These are phyloP conservation scores for Pseudonitzschia multiseries DNA, from an alignment of 108 stramenopile species.

Conservation along the genomic window DNA sequence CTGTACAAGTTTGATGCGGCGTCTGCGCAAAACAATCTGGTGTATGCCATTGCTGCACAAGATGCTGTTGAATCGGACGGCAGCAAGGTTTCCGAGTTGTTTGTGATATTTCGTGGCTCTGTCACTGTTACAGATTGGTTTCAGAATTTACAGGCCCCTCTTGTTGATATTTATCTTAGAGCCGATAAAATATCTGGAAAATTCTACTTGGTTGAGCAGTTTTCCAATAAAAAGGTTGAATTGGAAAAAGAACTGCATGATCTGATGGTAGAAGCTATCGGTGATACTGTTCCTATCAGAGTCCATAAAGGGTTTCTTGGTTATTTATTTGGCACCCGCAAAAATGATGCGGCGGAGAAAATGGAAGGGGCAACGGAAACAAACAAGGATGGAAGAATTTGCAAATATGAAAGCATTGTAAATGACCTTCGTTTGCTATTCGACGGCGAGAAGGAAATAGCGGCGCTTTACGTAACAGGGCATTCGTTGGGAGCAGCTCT, in stretches of 20 bases:
- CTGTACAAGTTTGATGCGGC: not conserved
- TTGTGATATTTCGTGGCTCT: slow-evolving; percentile 59
- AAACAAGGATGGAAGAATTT: not conserved
- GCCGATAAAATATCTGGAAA: slow-evolving; percentile 20
- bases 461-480: slow-evolving; percentile 64
- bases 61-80: slow-evolving; percentile 39
- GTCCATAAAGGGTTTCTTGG: slow-evolving; percentile 68
- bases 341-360: not conserved
- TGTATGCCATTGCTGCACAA: slow-evolving; percentile 64
- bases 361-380: not conserved
- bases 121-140: slow-evolving; percentile 62
- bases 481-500: slow-evolving; percentile 81
- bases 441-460: not conserved
- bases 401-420: not conserved
- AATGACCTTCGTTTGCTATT: not conserved
- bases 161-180: not conserved
- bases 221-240: slow-evolving; percentile 14
- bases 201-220: slow-evolving; percentile 26
- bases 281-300: slow-evolving; percentile 38
- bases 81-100: slow-evolving; percentile 2
- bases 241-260: slow-evolving; percentile 32
- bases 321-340: slow-evolving; percentile 40
- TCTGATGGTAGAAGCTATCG: not conserved
- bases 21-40: slow-evolving; percentile 47
- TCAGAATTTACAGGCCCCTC: slow-evolving; percentile 31